Base-by-base conservation (phyloP, 192 early-diverging fungal genomes). In the Chytriomyces confervae region DNA sequence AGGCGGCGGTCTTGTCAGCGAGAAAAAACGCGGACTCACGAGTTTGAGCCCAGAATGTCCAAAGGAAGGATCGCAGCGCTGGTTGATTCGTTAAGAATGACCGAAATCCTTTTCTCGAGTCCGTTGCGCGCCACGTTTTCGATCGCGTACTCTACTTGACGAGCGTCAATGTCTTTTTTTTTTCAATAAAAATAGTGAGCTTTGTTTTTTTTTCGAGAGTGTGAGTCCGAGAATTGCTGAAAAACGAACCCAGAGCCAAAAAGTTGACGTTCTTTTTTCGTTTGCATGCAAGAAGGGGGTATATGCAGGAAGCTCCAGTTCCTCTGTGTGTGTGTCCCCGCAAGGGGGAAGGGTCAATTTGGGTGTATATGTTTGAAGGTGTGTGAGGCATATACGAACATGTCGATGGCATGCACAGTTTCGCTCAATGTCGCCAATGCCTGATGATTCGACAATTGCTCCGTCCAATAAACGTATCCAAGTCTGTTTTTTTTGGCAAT, bases 261-360 rank as follows among this genome's bases (percentile, higher is more conserved):
- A 96, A 94, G 46, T 57, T 44, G 89, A 93, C 92, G n/a, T 75
- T 72, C 48, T 76, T 61, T 66, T 96, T 86, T 0, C 77, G 66
- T 0, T 79, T 76, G 61, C 89, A 91, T 9, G 91, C 94, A 11
- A 97, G 79, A 13, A 97, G 81, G 3, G 96, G 95, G 78, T 97
- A 97, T 6, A 97, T 95, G 66, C 95, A 96, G 5, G 95, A 95
- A 0, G 95, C 93, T 0, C 95, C 95, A 7, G 93, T 92, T 11
- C 95, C 95, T 68, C 92, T 94, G 76, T 13, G 62, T 61, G 64
- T 4, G 51, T 60, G 36, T 27, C 64, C 2, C 50, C 5, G 61
- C 46, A 50, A 60, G 62, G 13, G 23, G 53, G n/a, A 61, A 61
- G 71, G 10, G 50, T 29, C 49, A 5, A 47, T 18, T 49, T 13